Base-by-base conservation (phyloP, 2,329 filamentous ascomycete genomes). In the Fusarium nurragi region DNA sequence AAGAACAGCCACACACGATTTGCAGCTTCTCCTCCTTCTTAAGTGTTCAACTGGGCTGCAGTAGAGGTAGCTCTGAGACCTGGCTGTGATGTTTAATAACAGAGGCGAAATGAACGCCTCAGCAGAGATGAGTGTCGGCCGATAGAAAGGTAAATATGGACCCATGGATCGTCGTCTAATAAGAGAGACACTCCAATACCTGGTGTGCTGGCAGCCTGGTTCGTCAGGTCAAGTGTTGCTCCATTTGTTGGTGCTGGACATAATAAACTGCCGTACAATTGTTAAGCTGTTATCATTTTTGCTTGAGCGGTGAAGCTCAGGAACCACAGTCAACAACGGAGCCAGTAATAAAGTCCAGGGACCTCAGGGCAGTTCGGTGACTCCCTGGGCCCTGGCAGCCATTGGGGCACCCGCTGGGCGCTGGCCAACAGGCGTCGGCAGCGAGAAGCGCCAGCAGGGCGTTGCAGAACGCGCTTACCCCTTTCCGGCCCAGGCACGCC, bases 391-490 rank as follows among this genome's bases (percentile, higher is more conserved):
- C 37, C 49, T 66, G 62, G 64, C 64, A 56, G 61, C 61, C 51
- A 26, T n/a, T 16, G 32, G 16, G n/a, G 16, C 32, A 34, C 32
- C 32, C 32, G 32, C 26, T 30, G 12, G 12, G 12, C 26, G 26
- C 32, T 34, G 40, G 62, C 62, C 62, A 65, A 65, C 63, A 58
- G 65, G 54, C 54, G 41, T 56, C 67, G 56, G 63, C 64, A 58
- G 30, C 54, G 57, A 60, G 56, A 53, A 64, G 46, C 59, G 62
- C 63, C 68, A 70, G 38, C 65, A 68, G 60, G 54, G 46, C 55
- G 58, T 53, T 58, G 65, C 64, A 69, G 64, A 64, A 74, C 74
- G 76, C 76, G 76, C 76, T 75, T 77, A 69, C 75, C 75, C 64
- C 60, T 67, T 75, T 74, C 65, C 23, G 54, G 55, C 56, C 26